phyloP scores from a whole-genome alignment of 129 eudicot genomes.

The Glebionis coronaria region DNA sequence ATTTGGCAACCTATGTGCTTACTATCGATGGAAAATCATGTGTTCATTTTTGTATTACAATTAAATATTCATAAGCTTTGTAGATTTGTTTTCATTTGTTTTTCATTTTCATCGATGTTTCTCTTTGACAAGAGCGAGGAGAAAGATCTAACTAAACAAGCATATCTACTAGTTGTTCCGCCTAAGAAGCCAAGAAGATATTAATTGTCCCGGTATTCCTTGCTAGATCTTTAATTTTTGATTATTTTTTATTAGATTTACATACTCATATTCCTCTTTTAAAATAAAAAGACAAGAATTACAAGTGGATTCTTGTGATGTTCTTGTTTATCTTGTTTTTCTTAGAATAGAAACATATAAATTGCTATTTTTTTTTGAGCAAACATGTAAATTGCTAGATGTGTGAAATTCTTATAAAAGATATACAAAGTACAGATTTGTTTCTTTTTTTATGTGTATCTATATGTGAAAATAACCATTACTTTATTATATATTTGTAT shows the following conservation, averaged over 20 bases:
- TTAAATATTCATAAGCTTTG: too few relatives aligned
- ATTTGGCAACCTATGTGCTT: too few relatives aligned
- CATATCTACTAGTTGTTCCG: not conserved
- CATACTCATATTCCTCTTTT: too few relatives aligned
- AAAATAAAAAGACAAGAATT: too few relatives aligned
- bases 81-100: too few relatives aligned
- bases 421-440: too few relatives aligned
- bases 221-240: conserved; percentile 5
- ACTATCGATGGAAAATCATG: too few relatives aligned
- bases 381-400: too few relatives aligned
- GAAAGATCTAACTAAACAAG: not conserved
- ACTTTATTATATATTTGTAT: not conserved
- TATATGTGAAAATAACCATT: not conserved
- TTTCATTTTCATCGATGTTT: not conserved
- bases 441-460: not conserved
- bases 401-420: too few relatives aligned
- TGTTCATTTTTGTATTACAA: too few relatives aligned
- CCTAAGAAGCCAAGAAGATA: conserved; percentile 14
- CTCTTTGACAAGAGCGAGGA: not conserved
- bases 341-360: too few relatives aligned
- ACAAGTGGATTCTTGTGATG: not conserved
- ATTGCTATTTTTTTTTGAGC: too few relatives aligned
- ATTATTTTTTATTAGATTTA: not conserved
- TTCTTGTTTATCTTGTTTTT: not conserved
- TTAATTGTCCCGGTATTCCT: not conserved